Percentiles rank a stretch among this genome's conserved stretches.
These are phyloP conservation scores for Fusarium sp. DNA, from an alignment of 2,329 filamentous ascomycete species.

Conservation along the genomic window DNA sequence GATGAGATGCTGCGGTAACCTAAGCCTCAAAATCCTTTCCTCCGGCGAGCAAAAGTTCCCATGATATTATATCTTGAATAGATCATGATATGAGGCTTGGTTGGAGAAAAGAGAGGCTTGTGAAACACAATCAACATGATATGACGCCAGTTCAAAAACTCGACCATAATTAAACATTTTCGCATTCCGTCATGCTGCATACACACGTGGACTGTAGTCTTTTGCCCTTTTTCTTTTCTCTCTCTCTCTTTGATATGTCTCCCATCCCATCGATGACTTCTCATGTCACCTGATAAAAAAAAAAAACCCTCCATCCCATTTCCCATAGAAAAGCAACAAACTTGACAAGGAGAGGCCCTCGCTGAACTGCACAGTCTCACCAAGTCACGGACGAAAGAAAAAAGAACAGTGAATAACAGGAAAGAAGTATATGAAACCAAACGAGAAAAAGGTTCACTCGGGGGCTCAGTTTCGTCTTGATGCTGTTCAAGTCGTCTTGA, in stretches of 20 bases:
- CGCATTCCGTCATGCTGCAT: constrained; percentile 39
- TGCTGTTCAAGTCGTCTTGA: constrained; percentile 1
- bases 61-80: background rate
- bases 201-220: constrained; percentile 15
- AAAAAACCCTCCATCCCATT: background rate
- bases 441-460: background rate
- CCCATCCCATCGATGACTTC: background rate
- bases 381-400: constrained; percentile 28
- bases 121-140: background rate
- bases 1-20: background rate
- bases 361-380: constrained; percentile 22
- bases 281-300: background rate
- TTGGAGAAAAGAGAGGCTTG: background rate
- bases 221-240: background rate
- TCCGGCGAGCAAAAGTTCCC: background rate
- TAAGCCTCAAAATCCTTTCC: background rate
- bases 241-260: background rate
- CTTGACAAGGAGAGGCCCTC: background rate
- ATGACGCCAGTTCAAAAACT: background rate
- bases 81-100: background rate
- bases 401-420: background rate
- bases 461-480: background rate
- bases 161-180: constrained; percentile 34
- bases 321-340: background rate
- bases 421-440: constrained; percentile 9